phyloP scores from a whole-genome alignment of 164 flowering plant genomes.

The Stephania cephalantha region DNA sequence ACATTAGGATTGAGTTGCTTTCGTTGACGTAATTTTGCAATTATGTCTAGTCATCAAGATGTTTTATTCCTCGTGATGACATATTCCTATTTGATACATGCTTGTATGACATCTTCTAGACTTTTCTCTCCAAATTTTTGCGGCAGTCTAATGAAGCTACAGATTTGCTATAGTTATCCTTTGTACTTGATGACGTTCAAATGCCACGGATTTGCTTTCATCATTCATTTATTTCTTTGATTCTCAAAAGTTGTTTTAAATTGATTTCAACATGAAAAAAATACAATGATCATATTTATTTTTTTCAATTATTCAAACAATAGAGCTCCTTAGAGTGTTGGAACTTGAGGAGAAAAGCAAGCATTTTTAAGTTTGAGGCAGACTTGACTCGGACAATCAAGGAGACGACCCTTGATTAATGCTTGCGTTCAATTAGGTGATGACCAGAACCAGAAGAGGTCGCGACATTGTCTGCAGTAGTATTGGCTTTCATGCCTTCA shows the following conservation, averaged over 20 bases:
- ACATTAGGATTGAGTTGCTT: not conserved
- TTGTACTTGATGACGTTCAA: not conserved
- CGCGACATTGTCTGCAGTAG: conserved; percentile 15
- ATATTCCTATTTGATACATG: not conserved
- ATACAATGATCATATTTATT: not conserved
- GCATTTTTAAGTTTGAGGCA: not conserved
- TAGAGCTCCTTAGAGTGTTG: not conserved
- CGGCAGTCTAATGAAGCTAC: not conserved
- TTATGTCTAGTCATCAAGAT: too few species aligned
- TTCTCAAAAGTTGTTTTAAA: not conserved
- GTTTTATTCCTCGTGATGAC: too few species aligned
- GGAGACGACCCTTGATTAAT: conserved; percentile 11
- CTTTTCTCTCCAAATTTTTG: not conserved
- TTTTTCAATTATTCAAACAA: not conserved
- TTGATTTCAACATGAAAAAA: not conserved
- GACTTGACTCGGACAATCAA: not conserved
- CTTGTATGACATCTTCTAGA: not conserved
- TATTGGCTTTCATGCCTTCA: conserved; percentile 15
- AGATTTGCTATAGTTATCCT: not conserved
- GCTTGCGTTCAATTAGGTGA: conserved; percentile 20
- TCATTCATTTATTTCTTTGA: not conserved
- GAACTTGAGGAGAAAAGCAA: not conserved
- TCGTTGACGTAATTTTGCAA: too few species aligned
- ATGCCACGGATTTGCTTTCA: not conserved
- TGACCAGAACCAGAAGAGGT: conserved; percentile 20